Evolutionary conservation across 2,329 filamentous ascomycete species (phyloP), one percentile per base, ranked within the genome.

Genomic region (Whalleya microplaca): DNA sequence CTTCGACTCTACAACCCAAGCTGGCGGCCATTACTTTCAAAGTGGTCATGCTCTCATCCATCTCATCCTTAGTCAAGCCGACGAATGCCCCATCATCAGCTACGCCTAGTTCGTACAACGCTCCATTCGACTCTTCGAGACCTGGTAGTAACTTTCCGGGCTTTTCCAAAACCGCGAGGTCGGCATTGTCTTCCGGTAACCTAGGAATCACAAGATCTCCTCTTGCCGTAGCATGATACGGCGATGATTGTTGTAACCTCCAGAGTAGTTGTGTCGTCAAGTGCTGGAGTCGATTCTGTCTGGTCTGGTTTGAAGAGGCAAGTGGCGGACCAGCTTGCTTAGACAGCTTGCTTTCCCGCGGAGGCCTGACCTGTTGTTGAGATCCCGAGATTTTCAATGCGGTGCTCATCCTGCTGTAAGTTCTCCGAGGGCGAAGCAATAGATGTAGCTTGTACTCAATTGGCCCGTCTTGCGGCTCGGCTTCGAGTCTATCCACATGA

Each of bases 371-470:
- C 55, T 68, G 69, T 27, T 58, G 57, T 46, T 68, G 71, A 18
- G 71, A 72, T 18, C 71, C 72, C 1, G 67, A 59, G 21, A 71
- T 64, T 19, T 62, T 62, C 19, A 62, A 54, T 2, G 71, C 79
- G 1, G 92, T 96, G 63, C 86, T 93, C 71, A 88, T 88, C 29
- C 81, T 84, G 37, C 80, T 82, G 72, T 93, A 96, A 6, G 84
- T 85, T 59, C 92, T 84, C 55, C 94, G 84, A 16, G 90, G 87
- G 37, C 92, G 86, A 49, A 97, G 78, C 6, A 98, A 81, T 5
- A 99, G 79, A 75, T 98, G 95, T 43, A 99, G 77, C 73, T 99
- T 99, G 76, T 99, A 99, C 75, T 99, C 95, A 0, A 91, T 96
- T 18, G 95, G 92, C 0, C 95, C 95, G 61, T 96, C 89, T 70